phyloP scores from a whole-genome alignment of 2,329 filamentous ascomycete species.

The Cylindrodendrum hubeiense region DNA sequence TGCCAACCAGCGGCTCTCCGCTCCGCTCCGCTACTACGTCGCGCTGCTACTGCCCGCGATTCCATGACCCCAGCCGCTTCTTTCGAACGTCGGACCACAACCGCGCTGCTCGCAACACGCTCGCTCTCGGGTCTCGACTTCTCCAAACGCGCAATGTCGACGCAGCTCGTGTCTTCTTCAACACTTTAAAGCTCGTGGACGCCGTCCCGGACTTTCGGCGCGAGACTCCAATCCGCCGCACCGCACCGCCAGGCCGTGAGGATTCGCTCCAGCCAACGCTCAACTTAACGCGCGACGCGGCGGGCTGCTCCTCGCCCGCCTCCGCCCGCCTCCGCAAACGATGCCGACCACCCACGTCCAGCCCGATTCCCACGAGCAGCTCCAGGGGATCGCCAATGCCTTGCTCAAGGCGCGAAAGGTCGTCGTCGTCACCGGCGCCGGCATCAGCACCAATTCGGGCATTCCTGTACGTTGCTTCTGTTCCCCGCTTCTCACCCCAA shows the following conservation, averaged over 20 bases:
- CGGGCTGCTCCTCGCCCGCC: slow-evolving; percentile 28
- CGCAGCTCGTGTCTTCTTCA: slow-evolving; percentile 2
- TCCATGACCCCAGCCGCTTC: slow-evolving; percentile 9
- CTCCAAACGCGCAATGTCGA: slow-evolving; percentile 20
- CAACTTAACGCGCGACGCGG: slow-evolving; percentile 42
- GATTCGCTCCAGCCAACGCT: slow-evolving; percentile 26
- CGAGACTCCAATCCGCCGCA: neutral
- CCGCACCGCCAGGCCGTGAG: slow-evolving; percentile 9
- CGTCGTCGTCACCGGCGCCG: slow-evolving; percentile 79
- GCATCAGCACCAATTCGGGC: slow-evolving; percentile 81
- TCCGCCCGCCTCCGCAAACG: slow-evolving; percentile 38
- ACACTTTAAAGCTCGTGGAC: slow-evolving; percentile 19
- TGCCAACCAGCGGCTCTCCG: slow-evolving; percentile 15
- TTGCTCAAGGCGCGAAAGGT: slow-evolving; percentile 76
- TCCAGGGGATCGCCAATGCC: slow-evolving; percentile 75
- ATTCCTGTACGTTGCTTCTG: slow-evolving; percentile 68
- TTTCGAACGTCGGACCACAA: slow-evolving; percentile 21
- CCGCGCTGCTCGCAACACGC: slow-evolving; percentile 4
- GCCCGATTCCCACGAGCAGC: slow-evolving; percentile 61
- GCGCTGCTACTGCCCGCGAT: slow-evolving; percentile 17
- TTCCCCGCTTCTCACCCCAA: slow-evolving; percentile 22
- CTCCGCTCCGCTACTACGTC: slow-evolving; percentile 24
- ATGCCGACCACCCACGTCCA: slow-evolving; percentile 72
- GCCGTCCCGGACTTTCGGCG: slow-evolving; percentile 2
- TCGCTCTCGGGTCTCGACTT: neutral